phyloP scores from a whole-genome alignment of 2,329 filamentous ascomycete genomes.

The Chrysoporthe puriensis region DNA sequence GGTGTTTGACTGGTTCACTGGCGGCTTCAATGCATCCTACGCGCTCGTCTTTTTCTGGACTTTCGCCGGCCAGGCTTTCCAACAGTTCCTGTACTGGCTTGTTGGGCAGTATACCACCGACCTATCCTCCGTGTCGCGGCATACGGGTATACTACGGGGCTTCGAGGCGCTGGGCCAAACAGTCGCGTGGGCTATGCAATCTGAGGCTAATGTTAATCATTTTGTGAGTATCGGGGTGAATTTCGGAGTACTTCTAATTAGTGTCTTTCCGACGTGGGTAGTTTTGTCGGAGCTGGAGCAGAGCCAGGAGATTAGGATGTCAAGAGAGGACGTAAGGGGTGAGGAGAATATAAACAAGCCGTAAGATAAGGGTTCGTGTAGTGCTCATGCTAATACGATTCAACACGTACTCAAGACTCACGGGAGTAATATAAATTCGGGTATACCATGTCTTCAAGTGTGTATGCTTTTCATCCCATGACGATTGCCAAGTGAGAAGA shows the following conservation, averaged over 20 bases:
- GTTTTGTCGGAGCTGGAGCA: conserved; percentile 38
- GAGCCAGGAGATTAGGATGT: conserved; percentile 33
- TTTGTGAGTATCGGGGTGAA: conserved; percentile 40
- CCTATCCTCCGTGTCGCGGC: conserved; percentile 37
- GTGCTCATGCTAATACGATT: background rate
- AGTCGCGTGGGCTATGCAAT: conserved; percentile 41
- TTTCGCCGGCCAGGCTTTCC: conserved; percentile 46
- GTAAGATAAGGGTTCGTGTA: background rate
- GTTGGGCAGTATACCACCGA: conserved; percentile 39
- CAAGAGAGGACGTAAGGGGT: background rate
- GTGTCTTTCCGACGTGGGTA: conserved; percentile 37
- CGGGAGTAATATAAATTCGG: background rate
- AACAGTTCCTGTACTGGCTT: conserved; percentile 40
- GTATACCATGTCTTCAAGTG: background rate
- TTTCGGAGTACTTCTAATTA: conserved; percentile 37
- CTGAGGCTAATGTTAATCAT: conserved; percentile 38
- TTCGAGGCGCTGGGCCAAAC: conserved; percentile 40
- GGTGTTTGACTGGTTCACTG: conserved; percentile 38
- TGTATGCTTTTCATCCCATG: background rate
- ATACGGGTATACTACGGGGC: conserved; percentile 38
- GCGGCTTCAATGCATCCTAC: conserved; percentile 65
- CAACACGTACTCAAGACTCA: background rate
- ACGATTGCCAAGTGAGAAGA: background rate
- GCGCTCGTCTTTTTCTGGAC: conserved; percentile 69
- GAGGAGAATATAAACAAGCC: background rate